Evolutionary conservation across 2,329 filamentous ascomycete genomes (phyloP).

Genomic region (Exophiala mesophila): DNA sequence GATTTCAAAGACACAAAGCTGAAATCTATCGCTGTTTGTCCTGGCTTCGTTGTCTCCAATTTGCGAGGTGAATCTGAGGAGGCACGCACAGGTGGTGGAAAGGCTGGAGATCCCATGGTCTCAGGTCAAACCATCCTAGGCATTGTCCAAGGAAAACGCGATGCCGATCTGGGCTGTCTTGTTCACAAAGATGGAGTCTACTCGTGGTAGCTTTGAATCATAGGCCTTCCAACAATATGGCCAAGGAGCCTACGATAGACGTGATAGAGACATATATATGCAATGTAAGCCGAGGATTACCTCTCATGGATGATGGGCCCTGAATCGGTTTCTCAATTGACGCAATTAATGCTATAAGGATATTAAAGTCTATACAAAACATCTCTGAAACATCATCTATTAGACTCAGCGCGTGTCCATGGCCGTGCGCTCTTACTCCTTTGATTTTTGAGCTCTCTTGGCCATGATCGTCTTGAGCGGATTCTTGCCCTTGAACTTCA

Average conservation of each 20-base stretch:
- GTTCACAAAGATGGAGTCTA: slow-evolving; percentile 15
- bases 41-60: slow-evolving; percentile 45
- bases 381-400: too few relatives aligned
- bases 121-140: slow-evolving; percentile 38
- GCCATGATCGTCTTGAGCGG: slow-evolving; percentile 14
- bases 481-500: slow-evolving; percentile 24
- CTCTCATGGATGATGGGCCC: too few relatives aligned
- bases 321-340: too few relatives aligned
- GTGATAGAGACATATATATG: too few relatives aligned
- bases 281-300: too few relatives aligned
- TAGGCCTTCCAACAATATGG: too few relatives aligned
- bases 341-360: too few relatives aligned
- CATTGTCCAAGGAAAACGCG: slow-evolving; percentile 40
- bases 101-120: slow-evolving; percentile 30
- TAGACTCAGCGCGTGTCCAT: too few relatives aligned
- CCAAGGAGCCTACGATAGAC: too few relatives aligned
- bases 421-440: background rate
- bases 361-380: too few relatives aligned
- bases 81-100: slow-evolving; percentile 28
- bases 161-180: slow-evolving; percentile 36
- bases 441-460: slow-evolving; percentile 11
- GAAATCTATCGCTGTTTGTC: slow-evolving; percentile 45
- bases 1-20: slow-evolving; percentile 40
- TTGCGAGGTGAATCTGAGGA: slow-evolving; percentile 34
- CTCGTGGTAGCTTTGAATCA: background rate